These are phyloP conservation scores for Coemansia sp. DNA, from an alignment of 192 early-diverging fungal genomes.

Conservation along the genomic window DNA sequence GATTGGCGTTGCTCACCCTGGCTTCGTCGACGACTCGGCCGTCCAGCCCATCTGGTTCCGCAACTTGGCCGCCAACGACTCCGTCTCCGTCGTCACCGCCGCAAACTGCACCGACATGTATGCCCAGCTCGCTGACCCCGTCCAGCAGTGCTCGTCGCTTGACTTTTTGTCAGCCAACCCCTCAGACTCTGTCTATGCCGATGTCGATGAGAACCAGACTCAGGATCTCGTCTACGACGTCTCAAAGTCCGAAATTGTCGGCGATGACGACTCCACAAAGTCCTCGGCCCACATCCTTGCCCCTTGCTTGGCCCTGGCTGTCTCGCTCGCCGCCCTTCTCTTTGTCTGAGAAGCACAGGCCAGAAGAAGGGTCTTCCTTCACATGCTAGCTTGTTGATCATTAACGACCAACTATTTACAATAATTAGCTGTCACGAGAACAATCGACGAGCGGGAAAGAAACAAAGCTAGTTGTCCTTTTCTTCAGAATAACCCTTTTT, in stretches of 20 bases:
- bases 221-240: conserved; percentile 45
- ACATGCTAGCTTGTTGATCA: too few species aligned
- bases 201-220: conserved; percentile 42
- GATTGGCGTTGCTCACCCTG: conserved; percentile 63
- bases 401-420: too few species aligned
- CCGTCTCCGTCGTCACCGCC: conserved; percentile 52
- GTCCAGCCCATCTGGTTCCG: conserved; percentile 68
- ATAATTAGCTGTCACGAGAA: too few species aligned
- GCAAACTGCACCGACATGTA: conserved; percentile 59
- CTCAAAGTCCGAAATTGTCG: conserved; percentile 40
- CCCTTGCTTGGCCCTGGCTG: neutral
- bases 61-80: conserved; percentile 61
- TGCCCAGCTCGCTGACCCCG: conserved; percentile 31
- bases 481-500: too few species aligned
- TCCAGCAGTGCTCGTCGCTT: conserved; percentile 28
- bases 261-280: neutral
- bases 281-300: neutral
- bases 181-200: conserved; percentile 33
- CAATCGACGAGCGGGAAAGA: too few species aligned
- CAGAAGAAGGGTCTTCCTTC: too few species aligned
- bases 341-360: too few species aligned
- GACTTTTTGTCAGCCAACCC: conserved; percentile 47
- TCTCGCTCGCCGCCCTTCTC: too few species aligned
- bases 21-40: conserved; percentile 48
- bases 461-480: too few species aligned